Evolutionary conservation across 148 eudicot species (phyloP), one percentile per base, ranked within the genome.

Genomic region (Arbutus unedo): DNA sequence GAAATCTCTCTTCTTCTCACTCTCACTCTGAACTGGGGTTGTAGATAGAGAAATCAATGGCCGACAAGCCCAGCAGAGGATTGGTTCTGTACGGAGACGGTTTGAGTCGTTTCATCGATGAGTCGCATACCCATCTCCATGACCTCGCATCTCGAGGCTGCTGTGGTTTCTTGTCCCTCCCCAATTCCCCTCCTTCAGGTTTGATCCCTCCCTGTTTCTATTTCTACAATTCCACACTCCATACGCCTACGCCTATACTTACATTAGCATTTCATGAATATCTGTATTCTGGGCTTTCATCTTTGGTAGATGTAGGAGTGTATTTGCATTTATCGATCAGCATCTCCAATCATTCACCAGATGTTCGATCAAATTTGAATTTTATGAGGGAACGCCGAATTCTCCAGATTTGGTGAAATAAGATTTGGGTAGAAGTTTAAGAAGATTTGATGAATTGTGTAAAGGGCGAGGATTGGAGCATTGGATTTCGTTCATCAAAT

Each of bases 51-150:
- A 83, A 79, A 74, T 25, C 21, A 84, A 95, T 95, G 98, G 98
- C 98, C 76, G 98, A 95, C 88, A 96, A 94, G 85, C 88, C 99
- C 54, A 96, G 99, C 87, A 93, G 94, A 88, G 92, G 89, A 16
- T 82, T 96, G 80, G 87, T 96, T 67, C 19, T 96, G 68, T 93
- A 89, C 83, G 99, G 98, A 16, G 92, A 93, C 64, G 98, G 95
- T 43, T 84, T 94, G 72, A 97, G 97, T 81, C 85, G 87, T 57
- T 83, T 78, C 72, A 68, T 94, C 83, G 74, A 83, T 60, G 88
- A 89, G 31, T 81, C 89, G 48, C 98, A 95, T 31, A 71, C 87
- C 72, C 93, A 94, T 83, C 82, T 96, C 82, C 92, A 96, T 74
- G 68, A 87, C 19, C 62, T 96, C 56, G 94, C 99, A 21, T 90